Base-by-base conservation (phyloP, 106 monocot species). In the Amphibolis antarctica region DNA sequence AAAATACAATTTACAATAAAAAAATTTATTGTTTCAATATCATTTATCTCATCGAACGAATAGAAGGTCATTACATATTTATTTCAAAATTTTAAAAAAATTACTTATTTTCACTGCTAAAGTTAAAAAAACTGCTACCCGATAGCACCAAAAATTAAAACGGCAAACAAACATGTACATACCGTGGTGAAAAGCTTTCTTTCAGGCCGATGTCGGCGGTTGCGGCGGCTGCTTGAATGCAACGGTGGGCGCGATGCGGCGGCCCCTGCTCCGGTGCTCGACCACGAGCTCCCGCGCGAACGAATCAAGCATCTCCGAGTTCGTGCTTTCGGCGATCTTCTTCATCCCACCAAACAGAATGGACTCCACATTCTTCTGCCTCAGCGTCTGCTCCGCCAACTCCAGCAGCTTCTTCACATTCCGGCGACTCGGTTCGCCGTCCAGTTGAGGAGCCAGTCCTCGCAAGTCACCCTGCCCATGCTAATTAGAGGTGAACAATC, bases 331-430 rank as follows among this genome's bases (percentile, higher is more conserved):
- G 0, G 62, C 60, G 14, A 86, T 68, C 26, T 73, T 71, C 74
- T 79, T 86, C 66, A 66, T 52, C 30, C 91, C 91, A 11, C 77
- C 83, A 48, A 91, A 91, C 64, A 83, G 43, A 11, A 83, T 65
- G 0, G 91, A 86, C 69, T 86, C 81, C 43, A 86, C 80, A 60
- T 83, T 83, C 74, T 79, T 83, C 62, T 91, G 83, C 71, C 75
- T 73, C 66, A 91, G 59, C 86, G 86, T 91, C 50, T 83, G 78
- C 31, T 83, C 91, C 0, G 80, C 86, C 12, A 68, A 68, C 23
- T 62, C 67, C 12, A 64, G 2, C 42, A 91, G 48, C 13, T 44
- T 60, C 28, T 83, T 74, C 64, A 86, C 76, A 24, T 86, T 86
- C 24, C 27, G 78, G 0, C 78, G 74, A 31, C 78, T 85, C 1